Evolutionary conservation across 1,284 basidiomycete species (phyloP).

Genomic region (Sutorius eximius): DNA sequence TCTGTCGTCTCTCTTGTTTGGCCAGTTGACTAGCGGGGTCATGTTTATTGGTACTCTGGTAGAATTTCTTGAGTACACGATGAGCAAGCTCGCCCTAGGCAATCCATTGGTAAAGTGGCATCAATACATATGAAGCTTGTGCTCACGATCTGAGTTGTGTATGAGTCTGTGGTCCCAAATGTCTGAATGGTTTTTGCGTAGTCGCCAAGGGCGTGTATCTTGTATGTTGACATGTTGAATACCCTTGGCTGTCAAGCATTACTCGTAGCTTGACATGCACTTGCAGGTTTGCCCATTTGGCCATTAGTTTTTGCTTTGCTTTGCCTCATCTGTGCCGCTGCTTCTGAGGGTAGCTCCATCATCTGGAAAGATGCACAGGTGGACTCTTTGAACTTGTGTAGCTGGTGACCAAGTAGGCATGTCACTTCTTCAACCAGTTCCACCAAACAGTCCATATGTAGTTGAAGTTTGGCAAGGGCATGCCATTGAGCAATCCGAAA

Average conservation of each 20-base stretch:
- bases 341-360: constrained; percentile 5
- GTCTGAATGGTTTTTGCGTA: constrained; percentile 7
- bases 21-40: neutral
- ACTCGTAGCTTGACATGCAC: neutral
- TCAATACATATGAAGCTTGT: neutral
- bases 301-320: neutral
- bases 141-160: constrained; percentile 12
- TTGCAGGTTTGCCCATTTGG: too few species aligned
- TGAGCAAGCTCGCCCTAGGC: too few species aligned
- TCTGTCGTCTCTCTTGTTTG: constrained; percentile 3
- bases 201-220: constrained; percentile 26
- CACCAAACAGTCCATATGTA: constrained; percentile 16
- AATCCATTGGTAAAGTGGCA: neutral
- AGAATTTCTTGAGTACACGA: too few species aligned
- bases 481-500: constrained; percentile 23
- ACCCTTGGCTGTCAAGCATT: neutral
- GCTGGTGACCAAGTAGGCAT: neutral
- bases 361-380: constrained; percentile 2
- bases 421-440: neutral
- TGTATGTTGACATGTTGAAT: constrained; percentile 20
- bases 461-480: constrained; percentile 24
- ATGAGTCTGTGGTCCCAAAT: constrained; percentile 22
- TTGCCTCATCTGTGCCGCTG: neutral
- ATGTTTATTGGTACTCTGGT: neutral
- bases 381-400: constrained; percentile 5